Evolutionary conservation across 805 yeast genomes (phyloP), one percentile per base, ranked within the genome.

Genomic region (Saccharomyces paradoxus): DNA sequence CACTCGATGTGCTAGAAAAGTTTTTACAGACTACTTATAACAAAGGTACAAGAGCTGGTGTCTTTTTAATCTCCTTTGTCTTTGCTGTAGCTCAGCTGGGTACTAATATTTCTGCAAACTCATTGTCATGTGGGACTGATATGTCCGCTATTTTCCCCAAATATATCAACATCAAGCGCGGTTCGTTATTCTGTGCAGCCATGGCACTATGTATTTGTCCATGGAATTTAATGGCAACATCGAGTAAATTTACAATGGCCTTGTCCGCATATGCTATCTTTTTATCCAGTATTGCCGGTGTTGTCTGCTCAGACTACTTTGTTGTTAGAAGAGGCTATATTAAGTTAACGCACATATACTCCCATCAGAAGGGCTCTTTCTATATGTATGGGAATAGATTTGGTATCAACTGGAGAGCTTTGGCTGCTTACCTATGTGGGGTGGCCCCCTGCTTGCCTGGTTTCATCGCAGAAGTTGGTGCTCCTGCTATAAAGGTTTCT

Each of bases 381-480:
- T 58, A 71, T 72, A 60, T 87, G 86, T 76, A 78, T 73, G 74
- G 82, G 74, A 74, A 75, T 73, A 62, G 56, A 30, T 63, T 67
- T 54, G 96, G 96, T 27, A 63, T 80, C 70, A 87, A 87, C 68
- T 86, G 91, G 87, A 77, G 94, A 61, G 96, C 91, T 1, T 82
- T 80, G 59, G 81, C 78, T 32, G 92, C 96, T 0, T 89, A 71
- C 56, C 24, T 69, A 14, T 59, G 68, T 53, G 74, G 75, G 52
- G 64, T 72, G 50, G 71, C 69, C 14, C 76, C 76, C 41, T 71
- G 71, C 53, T 60, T 72, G 53, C 74, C 75, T 14, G 76, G 76
- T 41, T 65, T 72, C 52, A 63, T 72, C 37, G 71, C 70, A 44
- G 70, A 87, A n/a, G 83, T 88, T 17, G 85, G 83, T 37, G 80